A percentile compares a stretch with the other conserved stretches of the same genome.
Evolutionary conservation across 805 yeast species (phyloP).

Genomic region (Hemisphaericaspora nanyangensis): DNA sequence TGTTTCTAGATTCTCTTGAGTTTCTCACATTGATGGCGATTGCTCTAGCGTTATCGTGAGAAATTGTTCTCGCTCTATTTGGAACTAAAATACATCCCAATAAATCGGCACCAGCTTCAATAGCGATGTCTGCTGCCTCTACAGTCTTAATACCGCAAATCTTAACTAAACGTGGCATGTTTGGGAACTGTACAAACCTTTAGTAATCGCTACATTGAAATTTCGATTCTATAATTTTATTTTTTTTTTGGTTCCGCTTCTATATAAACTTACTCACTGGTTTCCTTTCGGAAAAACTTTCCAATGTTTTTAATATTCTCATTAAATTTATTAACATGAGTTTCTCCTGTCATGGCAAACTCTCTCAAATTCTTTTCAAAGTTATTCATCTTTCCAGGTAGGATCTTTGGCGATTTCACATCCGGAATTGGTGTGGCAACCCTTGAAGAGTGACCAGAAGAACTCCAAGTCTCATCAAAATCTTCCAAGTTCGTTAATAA

Average conservation of each 20-base stretch:
- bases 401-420: constrained; percentile 23
- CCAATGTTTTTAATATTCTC: constrained; percentile 66
- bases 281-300: constrained; percentile 42
- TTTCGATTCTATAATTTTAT: not conserved
- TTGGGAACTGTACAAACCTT: no score
- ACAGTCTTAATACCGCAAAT: constrained; percentile 76
- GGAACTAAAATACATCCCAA: constrained; percentile 90
- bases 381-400: constrained; percentile 37
- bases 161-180: constrained; percentile 48
- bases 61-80: constrained; percentile 66
- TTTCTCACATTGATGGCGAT: constrained; percentile 25
- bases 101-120: constrained; percentile 67
- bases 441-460: constrained; percentile 1
- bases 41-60: constrained; percentile 21
- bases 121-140: constrained; percentile 69
- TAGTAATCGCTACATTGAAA: no score
- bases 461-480: constrained; percentile 12
- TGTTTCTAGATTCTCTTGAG: constrained; percentile 14
- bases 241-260: constrained; percentile 4
- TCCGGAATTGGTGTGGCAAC: constrained; percentile 13
- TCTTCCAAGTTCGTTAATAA: constrained; percentile 28
- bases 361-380: constrained; percentile 44
- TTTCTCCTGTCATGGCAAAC: constrained; percentile 51
- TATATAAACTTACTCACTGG: constrained; percentile 1
- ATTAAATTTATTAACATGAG: constrained; percentile 58